A percentile compares a stretch with the other conserved stretches of the same genome.
Conservation (phyloP, 2,329 filamentous ascomycete species). For the Alternaria sp. region DNA sequence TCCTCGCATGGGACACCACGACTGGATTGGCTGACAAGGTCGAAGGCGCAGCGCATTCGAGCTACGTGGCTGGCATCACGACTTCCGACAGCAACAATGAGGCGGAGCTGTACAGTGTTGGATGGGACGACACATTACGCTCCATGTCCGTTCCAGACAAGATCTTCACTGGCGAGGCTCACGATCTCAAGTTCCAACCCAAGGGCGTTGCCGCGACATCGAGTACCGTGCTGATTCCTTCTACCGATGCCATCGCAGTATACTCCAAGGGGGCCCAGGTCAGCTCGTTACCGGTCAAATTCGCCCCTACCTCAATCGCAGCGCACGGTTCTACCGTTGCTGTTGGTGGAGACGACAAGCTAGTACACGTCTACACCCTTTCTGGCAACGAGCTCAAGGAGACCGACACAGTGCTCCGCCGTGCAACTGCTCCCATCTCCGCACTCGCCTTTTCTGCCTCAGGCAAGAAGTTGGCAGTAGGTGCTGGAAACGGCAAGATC, state of each 20-base stretch:
- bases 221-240: slow-evolving; percentile 59
- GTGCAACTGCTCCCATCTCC: slow-evolving; percentile 75
- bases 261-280: slow-evolving; percentile 65
- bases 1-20: slow-evolving; percentile 81
- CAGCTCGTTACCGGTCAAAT: slow-evolving; percentile 66
- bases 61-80: slow-evolving; percentile 81
- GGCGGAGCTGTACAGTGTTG: slow-evolving; percentile 76
- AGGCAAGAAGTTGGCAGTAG: slow-evolving; percentile 79
- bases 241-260: slow-evolving; percentile 64
- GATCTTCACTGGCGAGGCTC: slow-evolving; percentile 73
- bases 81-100: slow-evolving; percentile 47
- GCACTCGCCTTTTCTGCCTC: slow-evolving; percentile 82
- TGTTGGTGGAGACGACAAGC: slow-evolving; percentile 76
- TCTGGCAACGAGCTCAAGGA: slow-evolving; percentile 64
- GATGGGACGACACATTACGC: slow-evolving; percentile 92
- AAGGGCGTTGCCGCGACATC: slow-evolving; percentile 71
- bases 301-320: slow-evolving; percentile 73
- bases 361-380: slow-evolving; percentile 75
- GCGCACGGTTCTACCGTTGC: slow-evolving; percentile 72
- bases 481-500: slow-evolving; percentile 86
- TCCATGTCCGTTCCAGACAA: slow-evolving; percentile 76
- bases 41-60: slow-evolving; percentile 82
- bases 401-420: slow-evolving; percentile 63
- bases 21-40: slow-evolving; percentile 72
- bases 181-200: slow-evolving; percentile 78